Evolutionary conservation across 768 basidiomycete species (phyloP).

Genomic region (Termitomyces sp.): DNA sequence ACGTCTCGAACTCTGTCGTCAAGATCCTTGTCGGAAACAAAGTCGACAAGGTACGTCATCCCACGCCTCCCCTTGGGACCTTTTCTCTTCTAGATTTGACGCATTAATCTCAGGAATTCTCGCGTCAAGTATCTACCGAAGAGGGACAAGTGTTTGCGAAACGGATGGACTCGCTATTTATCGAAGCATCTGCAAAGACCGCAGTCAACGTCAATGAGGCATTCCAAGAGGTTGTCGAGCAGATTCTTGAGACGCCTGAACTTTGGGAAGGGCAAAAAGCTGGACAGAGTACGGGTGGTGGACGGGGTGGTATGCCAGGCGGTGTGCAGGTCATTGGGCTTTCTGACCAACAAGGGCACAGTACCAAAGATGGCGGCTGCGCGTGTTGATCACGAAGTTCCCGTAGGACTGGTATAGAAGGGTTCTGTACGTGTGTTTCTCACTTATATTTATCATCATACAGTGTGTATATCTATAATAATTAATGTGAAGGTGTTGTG

Average conservation of each 20-base stretch:
- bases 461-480: neutral
- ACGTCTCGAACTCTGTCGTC: slow-evolving; percentile 80
- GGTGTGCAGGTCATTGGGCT: slow-evolving; percentile 46
- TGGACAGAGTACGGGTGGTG: slow-evolving; percentile 35
- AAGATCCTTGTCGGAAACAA: slow-evolving; percentile 97
- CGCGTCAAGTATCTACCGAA: slow-evolving; percentile 76
- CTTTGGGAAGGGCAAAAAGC: slow-evolving; percentile 55
- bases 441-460: neutral
- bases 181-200: slow-evolving; percentile 94
- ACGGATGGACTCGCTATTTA: slow-evolving; percentile 80
- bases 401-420: neutral
- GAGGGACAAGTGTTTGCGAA: slow-evolving; percentile 82
- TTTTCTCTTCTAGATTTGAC: slow-evolving; percentile 1
- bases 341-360: slow-evolving; percentile 22
- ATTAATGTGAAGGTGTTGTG: neutral
- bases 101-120: slow-evolving; percentile 65
- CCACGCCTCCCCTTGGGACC: neutral
- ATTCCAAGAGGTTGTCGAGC: slow-evolving; percentile 69
- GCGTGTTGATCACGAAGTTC: slow-evolving; percentile 24
- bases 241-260: slow-evolving; percentile 81
- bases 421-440: neutral
- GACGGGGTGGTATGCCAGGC: slow-evolving; percentile 48
- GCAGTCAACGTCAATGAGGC: slow-evolving; percentile 78
- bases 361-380: slow-evolving; percentile 25
- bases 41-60: slow-evolving; percentile 71